A percentile compares a stretch with the other conserved stretches of the same genome.
Conservation (phyloP, 306 rosid species). For the Senna tora region DNA sequence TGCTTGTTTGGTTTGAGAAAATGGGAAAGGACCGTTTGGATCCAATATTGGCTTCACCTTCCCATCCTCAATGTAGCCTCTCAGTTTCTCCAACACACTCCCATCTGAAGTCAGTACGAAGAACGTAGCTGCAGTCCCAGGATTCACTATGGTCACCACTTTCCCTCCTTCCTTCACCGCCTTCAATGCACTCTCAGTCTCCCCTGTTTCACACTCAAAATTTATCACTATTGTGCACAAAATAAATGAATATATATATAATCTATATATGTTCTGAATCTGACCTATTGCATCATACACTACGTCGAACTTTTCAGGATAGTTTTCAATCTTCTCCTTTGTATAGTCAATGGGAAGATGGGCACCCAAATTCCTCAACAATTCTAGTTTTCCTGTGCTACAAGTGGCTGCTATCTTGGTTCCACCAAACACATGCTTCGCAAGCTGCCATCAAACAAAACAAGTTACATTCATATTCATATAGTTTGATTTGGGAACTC, state of each 20-base stretch:
- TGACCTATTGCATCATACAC: slow-evolving; percentile 60
- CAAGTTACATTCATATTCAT: no score
- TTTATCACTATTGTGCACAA: no score
- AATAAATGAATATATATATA: no score
- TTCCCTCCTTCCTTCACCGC: slow-evolving; percentile 65
- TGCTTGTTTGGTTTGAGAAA: slow-evolving; percentile 57
- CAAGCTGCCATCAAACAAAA: neutral
- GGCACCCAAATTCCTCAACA: neutral
- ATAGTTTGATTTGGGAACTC: no score
- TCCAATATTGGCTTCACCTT: slow-evolving; percentile 69
- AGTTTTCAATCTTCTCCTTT: neutral
- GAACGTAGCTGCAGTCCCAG: slow-evolving; percentile 20
- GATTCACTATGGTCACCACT: slow-evolving; percentile 51
- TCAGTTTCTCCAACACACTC: slow-evolving; percentile 52
- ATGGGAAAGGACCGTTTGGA: slow-evolving; percentile 63
- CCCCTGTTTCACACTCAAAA: slow-evolving; percentile 39
- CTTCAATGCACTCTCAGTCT: slow-evolving; percentile 51
- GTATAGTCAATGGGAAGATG: neutral
- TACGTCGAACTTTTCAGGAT: neutral
- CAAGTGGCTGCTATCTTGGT: neutral
- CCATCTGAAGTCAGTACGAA: slow-evolving; percentile 49
- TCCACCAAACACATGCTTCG: neutral
- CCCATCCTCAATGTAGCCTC: slow-evolving; percentile 62
- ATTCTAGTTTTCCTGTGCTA: neutral
- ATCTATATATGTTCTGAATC: no score